Evolutionary conservation across 805 yeast genomes (phyloP).

Genomic region (Nakazawaea sp.): DNA sequence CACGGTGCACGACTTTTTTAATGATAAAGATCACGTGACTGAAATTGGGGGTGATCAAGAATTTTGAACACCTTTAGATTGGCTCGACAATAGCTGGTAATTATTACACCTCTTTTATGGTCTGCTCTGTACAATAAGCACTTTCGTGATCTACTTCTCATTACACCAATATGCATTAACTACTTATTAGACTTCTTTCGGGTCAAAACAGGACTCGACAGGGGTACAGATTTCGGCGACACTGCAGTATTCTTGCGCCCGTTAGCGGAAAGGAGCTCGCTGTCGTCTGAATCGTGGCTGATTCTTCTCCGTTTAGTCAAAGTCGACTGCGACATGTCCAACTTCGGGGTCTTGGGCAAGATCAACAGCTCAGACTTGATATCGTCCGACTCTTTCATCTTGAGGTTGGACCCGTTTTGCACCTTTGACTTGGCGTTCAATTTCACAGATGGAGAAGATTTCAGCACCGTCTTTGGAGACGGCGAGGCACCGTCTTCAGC

Average conservation of each 20-base stretch:
- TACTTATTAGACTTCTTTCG: constrained; percentile 5
- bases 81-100: no score
- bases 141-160: no score
- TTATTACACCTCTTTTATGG: no score
- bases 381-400: background rate
- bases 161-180: no score
- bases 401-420: background rate
- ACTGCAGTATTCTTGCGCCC: constrained; percentile 6
- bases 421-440: background rate
- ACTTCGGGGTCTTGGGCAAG: constrained; percentile 14
- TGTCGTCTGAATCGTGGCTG: constrained; percentile 9
- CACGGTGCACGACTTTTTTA: no score
- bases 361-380: background rate
- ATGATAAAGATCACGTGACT: no score
- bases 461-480: background rate
- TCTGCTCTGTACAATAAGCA: no score
- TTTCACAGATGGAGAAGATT: background rate
- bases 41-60: no score
- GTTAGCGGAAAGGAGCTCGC: background rate
- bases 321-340: constrained; percentile 27
- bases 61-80: no score
- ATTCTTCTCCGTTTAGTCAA: constrained; percentile 26
- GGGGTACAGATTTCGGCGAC: constrained; percentile 8
- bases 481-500: constrained; percentile 2
- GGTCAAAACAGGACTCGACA: constrained; percentile 3